These are phyloP conservation scores for Epicoccum nigrum DNA, from an alignment of 2,329 filamentous ascomycete species.

Conservation along the genomic window DNA sequence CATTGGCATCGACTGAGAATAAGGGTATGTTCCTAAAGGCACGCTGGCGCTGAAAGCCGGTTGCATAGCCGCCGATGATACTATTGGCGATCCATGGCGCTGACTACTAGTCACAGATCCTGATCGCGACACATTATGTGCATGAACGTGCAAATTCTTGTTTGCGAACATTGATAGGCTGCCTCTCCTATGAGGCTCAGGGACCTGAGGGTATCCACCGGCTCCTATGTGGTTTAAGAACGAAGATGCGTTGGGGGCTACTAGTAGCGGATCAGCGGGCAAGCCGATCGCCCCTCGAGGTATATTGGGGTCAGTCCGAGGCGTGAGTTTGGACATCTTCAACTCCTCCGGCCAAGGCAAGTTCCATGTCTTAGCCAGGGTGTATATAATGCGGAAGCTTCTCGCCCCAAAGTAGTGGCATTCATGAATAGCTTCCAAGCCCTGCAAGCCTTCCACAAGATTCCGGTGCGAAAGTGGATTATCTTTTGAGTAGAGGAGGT, in stretches of 20 bases:
- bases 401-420: slow-evolving; percentile 54
- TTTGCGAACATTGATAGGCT: slow-evolving; percentile 42
- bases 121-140: slow-evolving; percentile 23
- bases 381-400: slow-evolving; percentile 51
- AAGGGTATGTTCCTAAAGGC: slow-evolving; percentile 22
- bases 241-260: slow-evolving; percentile 20
- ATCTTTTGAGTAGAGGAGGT: slow-evolving; percentile 52
- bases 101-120: slow-evolving; percentile 23
- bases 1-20: slow-evolving; percentile 25
- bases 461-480: slow-evolving; percentile 45
- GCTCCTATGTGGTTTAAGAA: slow-evolving; percentile 18
- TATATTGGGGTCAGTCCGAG: slow-evolving; percentile 20
- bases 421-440: slow-evolving; percentile 50
- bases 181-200: slow-evolving; percentile 26
- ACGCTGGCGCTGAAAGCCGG: slow-evolving; percentile 17
- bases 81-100: slow-evolving; percentile 23
- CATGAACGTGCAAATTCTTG: slow-evolving; percentile 22
- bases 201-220: slow-evolving; percentile 10
- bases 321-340: slow-evolving; percentile 33
- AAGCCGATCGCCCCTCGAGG: slow-evolving; percentile 27
- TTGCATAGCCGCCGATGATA: slow-evolving; percentile 20
- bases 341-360: slow-evolving; percentile 50
- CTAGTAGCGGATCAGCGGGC: slow-evolving; percentile 25
- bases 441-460: slow-evolving; percentile 51
- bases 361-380: slow-evolving; percentile 52